Conservation (phyloP, 1,284 basidiomycete species). For the Lentinula novae-zelandiae region DNA sequence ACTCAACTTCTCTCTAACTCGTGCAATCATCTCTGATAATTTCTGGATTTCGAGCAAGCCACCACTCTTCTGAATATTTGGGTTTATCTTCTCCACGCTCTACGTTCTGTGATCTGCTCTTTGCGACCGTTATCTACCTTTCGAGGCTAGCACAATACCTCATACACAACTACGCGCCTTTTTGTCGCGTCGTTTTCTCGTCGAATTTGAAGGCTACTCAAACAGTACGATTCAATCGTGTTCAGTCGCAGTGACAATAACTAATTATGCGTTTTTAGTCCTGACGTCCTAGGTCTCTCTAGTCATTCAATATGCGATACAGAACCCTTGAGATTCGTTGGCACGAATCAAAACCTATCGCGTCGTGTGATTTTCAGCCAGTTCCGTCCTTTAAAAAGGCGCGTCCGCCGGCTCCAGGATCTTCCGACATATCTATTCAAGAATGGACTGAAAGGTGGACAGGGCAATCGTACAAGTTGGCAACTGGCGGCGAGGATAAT, state of each 20-base stretch:
- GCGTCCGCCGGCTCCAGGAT: constrained; percentile 42
- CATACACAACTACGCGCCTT: constrained; percentile 8
- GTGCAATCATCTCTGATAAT: not conserved
- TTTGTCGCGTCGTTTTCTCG: constrained; percentile 9
- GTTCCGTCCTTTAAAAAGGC: constrained; percentile 64
- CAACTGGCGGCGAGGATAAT: constrained; percentile 96
- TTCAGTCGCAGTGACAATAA: not conserved
- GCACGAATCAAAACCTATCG: constrained; percentile 94
- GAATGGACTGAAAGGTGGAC: constrained; percentile 30
- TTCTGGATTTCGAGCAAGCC: not conserved
- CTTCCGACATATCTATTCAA: constrained; percentile 22
- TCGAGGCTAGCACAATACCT: too few species aligned
- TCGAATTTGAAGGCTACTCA: not conserved
- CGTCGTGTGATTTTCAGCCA: constrained; percentile 92
- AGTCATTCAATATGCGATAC: constrained; percentile 58
- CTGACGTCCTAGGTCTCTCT: not conserved
- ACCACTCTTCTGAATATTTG: not conserved
- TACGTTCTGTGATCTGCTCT: too few species aligned
- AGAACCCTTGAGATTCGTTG: constrained; percentile 87
- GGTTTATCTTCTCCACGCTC: too few species aligned
- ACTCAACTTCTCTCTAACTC: not conserved
- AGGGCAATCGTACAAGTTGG: constrained; percentile 79
- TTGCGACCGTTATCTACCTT: too few species aligned
- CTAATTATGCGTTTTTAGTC: not conserved
- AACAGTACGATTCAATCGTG: not conserved